These are phyloP conservation scores for Cyberlindnera petersonii DNA, from an alignment of 805 yeast genomes.

Conservation along the genomic window DNA sequence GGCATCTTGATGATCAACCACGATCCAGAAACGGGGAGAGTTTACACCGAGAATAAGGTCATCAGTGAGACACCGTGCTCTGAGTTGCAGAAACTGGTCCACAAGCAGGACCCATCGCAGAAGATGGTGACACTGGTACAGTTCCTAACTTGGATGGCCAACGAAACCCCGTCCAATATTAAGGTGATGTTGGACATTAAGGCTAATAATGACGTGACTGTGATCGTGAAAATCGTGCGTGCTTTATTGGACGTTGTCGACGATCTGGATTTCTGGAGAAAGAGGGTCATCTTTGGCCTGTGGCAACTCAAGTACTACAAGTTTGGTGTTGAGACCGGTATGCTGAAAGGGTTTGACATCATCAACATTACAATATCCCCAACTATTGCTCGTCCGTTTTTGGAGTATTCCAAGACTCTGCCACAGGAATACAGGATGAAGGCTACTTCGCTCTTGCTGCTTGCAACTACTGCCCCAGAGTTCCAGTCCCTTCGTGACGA, in stretches of 20 bases:
- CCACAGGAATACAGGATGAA: slow-evolving; percentile 43
- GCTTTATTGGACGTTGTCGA: slow-evolving; percentile 34
- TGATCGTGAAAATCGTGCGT: slow-evolving; percentile 37
- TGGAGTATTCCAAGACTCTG: slow-evolving; percentile 35
- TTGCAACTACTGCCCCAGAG: slow-evolving; percentile 43
- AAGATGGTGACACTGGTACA: slow-evolving; percentile 41
- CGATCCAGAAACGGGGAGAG: slow-evolving; percentile 47
- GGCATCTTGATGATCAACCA: slow-evolving; percentile 53
- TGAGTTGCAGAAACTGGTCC: slow-evolving; percentile 35
- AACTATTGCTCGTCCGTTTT: slow-evolving; percentile 30
- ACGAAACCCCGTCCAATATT: slow-evolving; percentile 11
- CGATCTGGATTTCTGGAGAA: slow-evolving; percentile 42
- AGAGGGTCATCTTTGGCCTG: slow-evolving; percentile 45
- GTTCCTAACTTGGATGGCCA: slow-evolving; percentile 36
- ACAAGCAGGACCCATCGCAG: slow-evolving; percentile 31
- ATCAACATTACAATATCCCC: slow-evolving; percentile 35
- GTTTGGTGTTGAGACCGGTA: slow-evolving; percentile 36
- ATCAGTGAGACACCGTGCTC: slow-evolving; percentile 36
- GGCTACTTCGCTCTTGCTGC: slow-evolving; percentile 48
- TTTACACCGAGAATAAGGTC: slow-evolving; percentile 37
- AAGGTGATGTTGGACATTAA: slow-evolving; percentile 51
- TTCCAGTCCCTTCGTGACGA: slow-evolving; percentile 30
- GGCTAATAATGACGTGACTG: slow-evolving; percentile 40
- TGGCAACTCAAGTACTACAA: slow-evolving; percentile 47
- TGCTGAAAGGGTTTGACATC: slow-evolving; percentile 34